A percentile compares a stretch with the other conserved stretches of the same genome.
Evolutionary conservation across 305 asterid species (phyloP).

Genomic region (Coffea humblotiana): DNA sequence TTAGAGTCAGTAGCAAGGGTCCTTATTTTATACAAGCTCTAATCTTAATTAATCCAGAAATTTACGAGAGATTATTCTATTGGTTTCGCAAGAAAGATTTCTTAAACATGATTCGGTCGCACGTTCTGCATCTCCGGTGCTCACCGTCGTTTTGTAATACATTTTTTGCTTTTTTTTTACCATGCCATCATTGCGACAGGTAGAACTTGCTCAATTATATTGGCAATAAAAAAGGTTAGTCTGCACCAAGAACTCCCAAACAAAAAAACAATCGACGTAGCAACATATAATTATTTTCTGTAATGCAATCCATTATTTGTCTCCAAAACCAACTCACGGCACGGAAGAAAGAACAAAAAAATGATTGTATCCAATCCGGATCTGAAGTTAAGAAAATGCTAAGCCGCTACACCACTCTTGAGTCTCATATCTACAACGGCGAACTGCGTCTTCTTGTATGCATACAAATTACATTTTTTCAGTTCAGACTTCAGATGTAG

Average conservation of each 20-base stretch:
- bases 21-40: too few relatives aligned
- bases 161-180: background rate
- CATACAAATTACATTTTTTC: too few relatives aligned
- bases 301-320: background rate
- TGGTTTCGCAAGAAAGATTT: too few relatives aligned
- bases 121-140: background rate
- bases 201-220: background rate
- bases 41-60: too few relatives aligned
- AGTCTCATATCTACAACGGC: too few relatives aligned
- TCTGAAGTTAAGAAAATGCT: slow-evolving; percentile 3
- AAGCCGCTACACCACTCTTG: background rate
- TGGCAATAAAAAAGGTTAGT: background rate
- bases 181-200: background rate
- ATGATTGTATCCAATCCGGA: slow-evolving; percentile 11
- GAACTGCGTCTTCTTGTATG: too few relatives aligned
- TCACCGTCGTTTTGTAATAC: background rate
- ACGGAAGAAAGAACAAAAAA: slow-evolving; percentile 7
- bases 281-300: background rate
- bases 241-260: too few relatives aligned
- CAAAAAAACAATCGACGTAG: too few relatives aligned
- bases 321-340: background rate
- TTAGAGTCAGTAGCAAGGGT: too few relatives aligned
- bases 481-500: too few relatives aligned
- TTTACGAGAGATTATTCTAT: too few relatives aligned
- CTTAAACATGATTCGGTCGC: too few relatives aligned